phyloP scores from a whole-genome alignment of 2,329 filamentous ascomycete genomes.

The Pestalotiopsis sp. region DNA sequence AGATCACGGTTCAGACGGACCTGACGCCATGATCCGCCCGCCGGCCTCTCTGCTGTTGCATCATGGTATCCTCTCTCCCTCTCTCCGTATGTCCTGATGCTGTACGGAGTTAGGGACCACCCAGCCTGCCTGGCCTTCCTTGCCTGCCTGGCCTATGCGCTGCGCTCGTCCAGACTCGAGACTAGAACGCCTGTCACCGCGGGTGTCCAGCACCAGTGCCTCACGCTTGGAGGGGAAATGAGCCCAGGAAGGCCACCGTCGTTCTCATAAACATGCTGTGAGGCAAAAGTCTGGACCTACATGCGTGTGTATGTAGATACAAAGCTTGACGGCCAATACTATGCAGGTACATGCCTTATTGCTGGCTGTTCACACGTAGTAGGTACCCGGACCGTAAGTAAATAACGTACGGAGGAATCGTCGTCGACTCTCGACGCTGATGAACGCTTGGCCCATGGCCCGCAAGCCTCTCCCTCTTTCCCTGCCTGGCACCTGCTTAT shows the following conservation, averaged over 20 bases:
- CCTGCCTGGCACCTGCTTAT: neutral
- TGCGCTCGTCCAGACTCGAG: neutral
- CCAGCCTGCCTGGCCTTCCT: neutral
- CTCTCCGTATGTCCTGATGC: too few relatives aligned
- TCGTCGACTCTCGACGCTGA: neutral
- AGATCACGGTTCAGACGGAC: conserved; percentile 42
- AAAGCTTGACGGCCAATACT: neutral
- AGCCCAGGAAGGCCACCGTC: neutral
- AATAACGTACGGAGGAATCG: neutral
- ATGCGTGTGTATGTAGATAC: too few relatives aligned
- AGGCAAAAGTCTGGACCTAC: too few relatives aligned
- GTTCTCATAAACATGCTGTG: neutral
- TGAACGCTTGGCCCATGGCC: neutral
- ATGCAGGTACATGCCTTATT: neutral
- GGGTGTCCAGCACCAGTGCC: neutral
- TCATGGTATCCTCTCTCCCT: neutral
- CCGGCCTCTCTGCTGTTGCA: conserved; percentile 21
- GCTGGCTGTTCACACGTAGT: too few relatives aligned
- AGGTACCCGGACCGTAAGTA: neutral
- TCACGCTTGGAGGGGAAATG: neutral
- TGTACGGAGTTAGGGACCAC: too few relatives aligned
- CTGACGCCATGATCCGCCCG: conserved; percentile 39
- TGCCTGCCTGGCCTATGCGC: neutral
- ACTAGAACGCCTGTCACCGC: neutral
- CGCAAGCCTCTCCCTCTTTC: neutral